Base-by-base conservation (phyloP, 768 basidiomycete species). In the Pulveroboletus ravenelii region DNA sequence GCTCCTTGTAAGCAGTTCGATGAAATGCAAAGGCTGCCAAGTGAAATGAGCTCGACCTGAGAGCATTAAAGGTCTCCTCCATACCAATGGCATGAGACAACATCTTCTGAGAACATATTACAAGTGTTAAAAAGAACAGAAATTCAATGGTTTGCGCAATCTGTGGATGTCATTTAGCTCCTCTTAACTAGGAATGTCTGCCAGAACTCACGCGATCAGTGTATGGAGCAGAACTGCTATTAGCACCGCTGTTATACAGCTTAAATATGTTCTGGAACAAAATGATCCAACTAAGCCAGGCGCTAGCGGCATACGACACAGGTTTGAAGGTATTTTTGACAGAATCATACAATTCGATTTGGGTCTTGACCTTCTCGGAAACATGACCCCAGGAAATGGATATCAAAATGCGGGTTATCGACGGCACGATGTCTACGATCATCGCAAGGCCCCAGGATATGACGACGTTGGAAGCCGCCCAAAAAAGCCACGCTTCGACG, bases 381-480 rank as follows among this genome's bases (percentile, higher is more conserved):
- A 89, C 78, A 58, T 87, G 86, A 1, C 87, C 89, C 89, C 89
- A 90, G 6, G 75, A 68, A 12, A 77, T 66, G 25, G 79, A 71
- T 53, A 89, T 77, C 52, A 78, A 55, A 55, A 77, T 73, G 36
- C 74, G 78, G 45, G 74, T 57, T 45, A 84, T 42, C 38, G 75
- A 70, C 10, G 88, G 87, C 45, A 87, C 66, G 47, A 89, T 66
- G 62, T 89, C 85, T 57, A 89, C 71, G 52, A 85, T 69, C 69
- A 87, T 71, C 17, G 84, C 89, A 31, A 91, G 80, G 53, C 75
- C 84, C 88, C 88, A 91, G 3, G 87, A 89, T 45, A 89, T 75
- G 51, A 87, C 70, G 45, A 89, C 70, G 64, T 91, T 89, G 35
- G 84, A 78, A 5, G 87, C 89, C 7, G 79, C 81, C 87, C 88